These are phyloP conservation scores for Entoloma clypeatum DNA, from an alignment of 1,284 basidiomycete genomes.

Conservation along the genomic window DNA sequence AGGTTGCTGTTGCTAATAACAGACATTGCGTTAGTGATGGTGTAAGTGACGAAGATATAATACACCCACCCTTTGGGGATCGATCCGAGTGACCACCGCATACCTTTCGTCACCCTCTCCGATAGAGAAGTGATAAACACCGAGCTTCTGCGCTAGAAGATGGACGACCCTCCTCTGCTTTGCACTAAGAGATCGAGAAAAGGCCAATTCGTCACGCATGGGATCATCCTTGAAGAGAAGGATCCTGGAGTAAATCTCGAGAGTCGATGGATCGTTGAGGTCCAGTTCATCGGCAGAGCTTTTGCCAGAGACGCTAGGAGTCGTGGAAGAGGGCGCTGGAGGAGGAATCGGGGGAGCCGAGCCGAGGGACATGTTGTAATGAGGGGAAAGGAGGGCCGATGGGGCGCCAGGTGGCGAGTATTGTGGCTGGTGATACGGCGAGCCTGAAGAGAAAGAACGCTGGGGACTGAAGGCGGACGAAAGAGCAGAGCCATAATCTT, in stretches of 20 bases:
- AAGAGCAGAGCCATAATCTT: constrained; percentile 63
- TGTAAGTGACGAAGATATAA: constrained; percentile 19
- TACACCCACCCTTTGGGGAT: constrained; percentile 65
- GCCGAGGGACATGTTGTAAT: constrained; percentile 50
- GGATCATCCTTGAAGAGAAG: constrained; percentile 97
- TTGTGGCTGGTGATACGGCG: constrained; percentile 53
- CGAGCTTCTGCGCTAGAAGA: constrained; percentile 92
- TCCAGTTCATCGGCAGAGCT: constrained; percentile 73
- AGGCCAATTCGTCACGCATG: constrained; percentile 96
- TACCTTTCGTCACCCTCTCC: constrained; percentile 92
- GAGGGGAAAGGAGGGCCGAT: constrained; percentile 56
- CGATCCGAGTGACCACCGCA: constrained; percentile 87
- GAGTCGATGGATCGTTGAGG: constrained; percentile 90
- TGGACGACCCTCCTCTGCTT: constrained; percentile 93
- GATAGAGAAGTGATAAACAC: constrained; percentile 90
- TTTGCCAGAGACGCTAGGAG: constrained; percentile 59
- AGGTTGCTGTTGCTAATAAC: constrained; percentile 36
- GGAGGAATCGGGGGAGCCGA: constrained; percentile 38
- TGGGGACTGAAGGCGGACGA: constrained; percentile 50
- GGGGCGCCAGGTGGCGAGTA: constrained; percentile 58
- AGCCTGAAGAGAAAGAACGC: constrained; percentile 64
- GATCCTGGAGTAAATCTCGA: constrained; percentile 97
- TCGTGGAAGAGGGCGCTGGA: constrained; percentile 48
- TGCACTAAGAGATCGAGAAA: constrained; percentile 81
- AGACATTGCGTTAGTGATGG: constrained; percentile 14